Evolutionary conservation across 2,329 filamentous ascomycete species (phyloP).

Genomic region (Cryphonectria radicalis): DNA sequence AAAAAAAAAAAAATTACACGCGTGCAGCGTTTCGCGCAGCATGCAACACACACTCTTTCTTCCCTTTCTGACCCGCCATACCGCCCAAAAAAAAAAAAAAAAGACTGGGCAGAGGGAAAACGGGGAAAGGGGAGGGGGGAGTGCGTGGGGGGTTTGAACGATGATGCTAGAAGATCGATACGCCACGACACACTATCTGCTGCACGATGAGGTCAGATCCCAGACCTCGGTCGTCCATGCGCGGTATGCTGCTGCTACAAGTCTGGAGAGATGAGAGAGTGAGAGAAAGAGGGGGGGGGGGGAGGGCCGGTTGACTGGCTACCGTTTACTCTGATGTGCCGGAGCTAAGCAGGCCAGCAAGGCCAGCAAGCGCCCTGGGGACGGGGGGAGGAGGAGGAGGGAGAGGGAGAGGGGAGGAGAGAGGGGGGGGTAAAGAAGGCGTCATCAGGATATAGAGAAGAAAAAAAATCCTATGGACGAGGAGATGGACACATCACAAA

Average conservation of each 20-base stretch:
- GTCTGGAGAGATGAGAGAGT: too few species aligned
- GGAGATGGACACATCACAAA: conserved; percentile 8
- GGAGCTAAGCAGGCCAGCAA: neutral
- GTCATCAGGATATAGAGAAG: neutral
- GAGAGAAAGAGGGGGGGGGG: too few species aligned
- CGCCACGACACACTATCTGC: conserved; percentile 14
- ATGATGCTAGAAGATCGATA: neutral
- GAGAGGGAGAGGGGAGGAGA: too few species aligned
- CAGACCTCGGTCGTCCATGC: neutral
- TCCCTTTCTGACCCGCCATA: neutral
- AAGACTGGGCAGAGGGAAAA: neutral
- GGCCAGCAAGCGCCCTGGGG: neutral
- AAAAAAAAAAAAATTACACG: neutral
- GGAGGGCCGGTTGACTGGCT: neutral
- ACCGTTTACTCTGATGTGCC: neutral
- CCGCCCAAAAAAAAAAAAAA: too few species aligned
- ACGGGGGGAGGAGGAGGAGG: too few species aligned
- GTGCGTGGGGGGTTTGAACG: neutral
- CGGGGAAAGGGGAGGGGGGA: neutral
- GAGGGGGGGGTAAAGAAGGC: neutral
- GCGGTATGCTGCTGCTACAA: neutral
- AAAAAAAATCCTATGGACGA: neutral
- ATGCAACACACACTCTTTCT: neutral
- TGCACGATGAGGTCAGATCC: conserved; percentile 23
- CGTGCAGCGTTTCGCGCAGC: conserved; percentile 3